Percentiles rank a stretch among this genome's conserved stretches.
Evolutionary conservation across 2,329 filamentous ascomycete species (phyloP).

Genomic region (Nigrograna mackinnonii): DNA sequence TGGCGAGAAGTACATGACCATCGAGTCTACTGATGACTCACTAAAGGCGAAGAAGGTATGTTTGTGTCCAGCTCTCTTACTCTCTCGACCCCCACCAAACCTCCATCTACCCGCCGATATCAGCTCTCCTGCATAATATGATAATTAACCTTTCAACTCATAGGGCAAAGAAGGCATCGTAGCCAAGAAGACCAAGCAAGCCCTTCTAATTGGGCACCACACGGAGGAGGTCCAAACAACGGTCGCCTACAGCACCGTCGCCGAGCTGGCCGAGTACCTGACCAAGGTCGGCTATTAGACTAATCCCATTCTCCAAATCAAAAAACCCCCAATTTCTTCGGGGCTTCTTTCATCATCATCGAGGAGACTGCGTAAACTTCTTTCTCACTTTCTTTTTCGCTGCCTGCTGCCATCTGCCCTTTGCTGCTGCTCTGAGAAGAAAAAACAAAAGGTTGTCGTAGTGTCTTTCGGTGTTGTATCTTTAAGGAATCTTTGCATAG

Average conservation of each 20-base stretch:
- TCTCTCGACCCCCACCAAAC: slow-evolving; percentile 1
- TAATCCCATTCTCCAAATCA: too few relatives aligned
- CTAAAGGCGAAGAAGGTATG: slow-evolving; percentile 84
- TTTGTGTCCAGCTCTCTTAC: too few relatives aligned
- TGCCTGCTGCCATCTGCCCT: too few relatives aligned
- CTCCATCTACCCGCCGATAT: neutral
- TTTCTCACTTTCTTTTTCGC: too few relatives aligned
- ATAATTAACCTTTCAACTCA: neutral
- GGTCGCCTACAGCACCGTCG: slow-evolving; percentile 76
- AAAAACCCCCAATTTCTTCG: too few relatives aligned
- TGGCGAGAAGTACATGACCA: slow-evolving; percentile 77
- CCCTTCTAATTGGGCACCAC: slow-evolving; percentile 88
- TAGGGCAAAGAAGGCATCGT: slow-evolving; percentile 80
- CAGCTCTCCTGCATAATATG: neutral
- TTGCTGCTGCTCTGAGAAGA: too few relatives aligned
- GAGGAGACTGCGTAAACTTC: too few relatives aligned
- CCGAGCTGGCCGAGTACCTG: slow-evolving; percentile 86
- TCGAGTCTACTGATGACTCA: slow-evolving; percentile 75
- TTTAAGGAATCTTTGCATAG: slow-evolving; percentile 44
- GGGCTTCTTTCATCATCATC: too few relatives aligned
- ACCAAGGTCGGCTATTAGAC: slow-evolving; percentile 72
- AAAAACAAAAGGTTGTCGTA: too few relatives aligned
- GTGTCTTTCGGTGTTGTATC: slow-evolving; percentile 36
- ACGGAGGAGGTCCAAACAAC: slow-evolving; percentile 72
- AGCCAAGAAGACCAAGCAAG: slow-evolving; percentile 84